phyloP scores from a whole-genome alignment of 352 stramenopile genomes.

The Phytophthora hibernalis region DNA sequence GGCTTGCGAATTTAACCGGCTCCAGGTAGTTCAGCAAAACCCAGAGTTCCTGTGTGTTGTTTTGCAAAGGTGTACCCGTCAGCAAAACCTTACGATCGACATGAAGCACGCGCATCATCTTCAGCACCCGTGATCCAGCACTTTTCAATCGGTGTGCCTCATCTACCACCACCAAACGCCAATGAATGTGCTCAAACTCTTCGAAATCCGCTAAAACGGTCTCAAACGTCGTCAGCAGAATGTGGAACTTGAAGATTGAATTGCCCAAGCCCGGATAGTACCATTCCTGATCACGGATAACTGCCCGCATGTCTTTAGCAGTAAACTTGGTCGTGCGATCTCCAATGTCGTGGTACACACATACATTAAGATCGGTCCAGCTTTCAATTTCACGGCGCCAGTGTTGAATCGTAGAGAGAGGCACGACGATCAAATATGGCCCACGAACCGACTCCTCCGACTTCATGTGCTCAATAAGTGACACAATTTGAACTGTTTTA shows the following conservation, averaged over 20 bases:
- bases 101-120: conserved; percentile 87
- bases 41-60: conserved; percentile 97
- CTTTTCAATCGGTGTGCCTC: conserved; percentile 88
- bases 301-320: conserved; percentile 86
- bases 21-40: conserved; percentile 97
- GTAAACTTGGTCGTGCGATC: conserved; percentile 82
- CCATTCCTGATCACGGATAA: conserved; percentile 90
- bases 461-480: conserved; percentile 91
- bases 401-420: conserved; percentile 89
- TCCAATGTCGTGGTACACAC: conserved; percentile 97
- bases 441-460: conserved; percentile 86
- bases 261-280: conserved; percentile 90
- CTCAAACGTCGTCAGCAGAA: conserved; percentile 86
- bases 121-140: conserved; percentile 80
- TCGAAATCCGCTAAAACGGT: conserved; percentile 87
- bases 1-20: conserved; percentile 91
- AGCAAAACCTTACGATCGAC: conserved; percentile 94
- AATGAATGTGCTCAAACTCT: conserved; percentile 88
- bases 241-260: conserved; percentile 92
- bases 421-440: conserved; percentile 87
- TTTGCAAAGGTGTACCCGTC: conserved; percentile 98
- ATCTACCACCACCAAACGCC: conserved; percentile 84
- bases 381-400: conserved; percentile 90
- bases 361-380: conserved; percentile 98
- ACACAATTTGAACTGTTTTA: conserved; percentile 96